Conservation (phyloP, 108 stramenopile genomes). For the Aureococcus anophagefferens region DNA sequence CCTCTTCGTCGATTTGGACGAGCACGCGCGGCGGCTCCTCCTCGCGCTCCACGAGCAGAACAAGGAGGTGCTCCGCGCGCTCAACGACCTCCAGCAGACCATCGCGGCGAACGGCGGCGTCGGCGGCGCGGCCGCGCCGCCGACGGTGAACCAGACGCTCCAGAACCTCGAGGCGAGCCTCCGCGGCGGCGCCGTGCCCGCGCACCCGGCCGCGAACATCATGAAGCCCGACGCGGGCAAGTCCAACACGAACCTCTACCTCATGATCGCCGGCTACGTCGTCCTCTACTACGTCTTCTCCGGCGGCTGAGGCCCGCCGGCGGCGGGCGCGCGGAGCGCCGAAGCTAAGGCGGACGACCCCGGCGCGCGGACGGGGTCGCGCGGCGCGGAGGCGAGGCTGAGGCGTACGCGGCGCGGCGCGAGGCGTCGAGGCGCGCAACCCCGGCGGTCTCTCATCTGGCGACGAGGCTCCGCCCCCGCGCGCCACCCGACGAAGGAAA, state of each 20-base stretch:
- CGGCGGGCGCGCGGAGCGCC: no score
- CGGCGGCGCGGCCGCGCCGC: neutral
- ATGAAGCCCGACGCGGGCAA: neutral
- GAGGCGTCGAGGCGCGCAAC: no score
- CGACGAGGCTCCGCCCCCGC: no score
- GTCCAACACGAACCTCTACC: neutral
- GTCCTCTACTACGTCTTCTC: neutral
- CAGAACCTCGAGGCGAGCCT: neutral
- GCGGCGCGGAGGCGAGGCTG: no score
- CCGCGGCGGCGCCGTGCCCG: neutral
- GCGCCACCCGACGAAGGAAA: no score
- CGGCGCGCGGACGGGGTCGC: no score
- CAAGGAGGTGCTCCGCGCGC: conserved; percentile 81
- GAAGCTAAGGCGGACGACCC: no score
- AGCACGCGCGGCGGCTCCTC: conserved; percentile 69
- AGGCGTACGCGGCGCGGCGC: no score
- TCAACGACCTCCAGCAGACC: conserved; percentile 69
- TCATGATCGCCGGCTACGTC: neutral
- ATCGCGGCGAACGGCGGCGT: neutral
- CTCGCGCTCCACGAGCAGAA: conserved; percentile 81
- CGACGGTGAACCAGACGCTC: neutral
- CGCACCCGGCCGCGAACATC: neutral
- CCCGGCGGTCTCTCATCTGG: no score
- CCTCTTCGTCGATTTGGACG: conserved; percentile 86
- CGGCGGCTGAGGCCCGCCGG: no score